Conservation (phyloP, 805 yeast genomes). For the Kuraishia cidri region DNA sequence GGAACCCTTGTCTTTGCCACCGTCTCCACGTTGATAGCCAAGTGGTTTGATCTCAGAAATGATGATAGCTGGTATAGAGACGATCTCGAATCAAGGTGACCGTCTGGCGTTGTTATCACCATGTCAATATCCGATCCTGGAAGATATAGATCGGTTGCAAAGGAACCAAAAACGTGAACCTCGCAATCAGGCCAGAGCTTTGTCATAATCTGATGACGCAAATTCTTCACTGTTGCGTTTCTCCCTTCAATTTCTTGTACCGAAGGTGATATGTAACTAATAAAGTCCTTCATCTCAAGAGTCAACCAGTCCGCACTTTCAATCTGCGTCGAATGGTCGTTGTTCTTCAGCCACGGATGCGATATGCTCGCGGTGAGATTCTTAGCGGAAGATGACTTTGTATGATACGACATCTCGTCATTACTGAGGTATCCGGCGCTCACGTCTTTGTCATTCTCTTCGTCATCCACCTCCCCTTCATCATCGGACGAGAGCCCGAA, state of each 20-base stretch:
- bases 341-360: slow-evolving; percentile 72
- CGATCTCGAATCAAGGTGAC: slow-evolving; percentile 54
- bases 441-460: slow-evolving; percentile 22
- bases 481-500: slow-evolving; percentile 43
- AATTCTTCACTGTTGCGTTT: slow-evolving; percentile 50
- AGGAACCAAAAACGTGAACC: slow-evolving; percentile 85
- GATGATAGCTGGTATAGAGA: slow-evolving; percentile 67
- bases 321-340: slow-evolving; percentile 66
- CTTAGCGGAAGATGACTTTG: slow-evolving; percentile 14
- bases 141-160: slow-evolving; percentile 84
- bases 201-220: slow-evolving; percentile 43
- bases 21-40: slow-evolving; percentile 73
- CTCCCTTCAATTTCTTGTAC: slow-evolving; percentile 61
- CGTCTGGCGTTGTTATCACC: slow-evolving; percentile 63
- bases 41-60: slow-evolving; percentile 44
- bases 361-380: slow-evolving; percentile 21
- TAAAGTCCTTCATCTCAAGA: slow-evolving; percentile 77
- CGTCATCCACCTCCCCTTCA: slow-evolving; percentile 16
- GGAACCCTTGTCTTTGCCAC: slow-evolving; percentile 91
- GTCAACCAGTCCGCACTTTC: slow-evolving; percentile 86
- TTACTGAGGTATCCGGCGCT: slow-evolving; percentile 35
- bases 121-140: slow-evolving; percentile 96
- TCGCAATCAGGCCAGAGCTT: slow-evolving; percentile 72
- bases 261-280: slow-evolving; percentile 80
- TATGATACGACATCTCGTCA: slow-evolving; percentile 25